Evolutionary conservation across 2,329 filamentous ascomycete genomes (phyloP), one percentile per base, ranked within the genome.

Genomic region (Metarhizium humberi): DNA sequence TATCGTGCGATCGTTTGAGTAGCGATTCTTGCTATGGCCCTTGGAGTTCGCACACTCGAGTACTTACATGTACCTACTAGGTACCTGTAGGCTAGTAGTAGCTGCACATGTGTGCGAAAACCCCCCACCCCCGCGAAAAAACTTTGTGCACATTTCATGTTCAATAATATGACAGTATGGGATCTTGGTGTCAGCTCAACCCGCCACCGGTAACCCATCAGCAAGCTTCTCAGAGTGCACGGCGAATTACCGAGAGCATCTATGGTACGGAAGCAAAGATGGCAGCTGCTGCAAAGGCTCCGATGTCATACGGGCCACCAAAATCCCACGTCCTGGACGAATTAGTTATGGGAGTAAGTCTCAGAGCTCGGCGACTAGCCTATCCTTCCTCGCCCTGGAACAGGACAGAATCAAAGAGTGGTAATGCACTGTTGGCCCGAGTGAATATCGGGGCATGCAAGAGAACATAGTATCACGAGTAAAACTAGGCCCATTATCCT

Each of bases 331-430:
- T 62, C 25, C 56, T 71, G 20, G 80, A 84, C 69, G 76, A 81
- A 55, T 69, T 77, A 30, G 78, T 82, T 51, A 82, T 82, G 74
- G 76, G 75, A 61, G 79, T 80, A 68, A 71, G 78, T 70, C 43
- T 14, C 7, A 45, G 18, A 45, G 7, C 42, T 11, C 3, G n/a
- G 42, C 14, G 25, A 5, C 34, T 2, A 0, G 16, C 25, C 32
- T 7, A 16, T 2, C 14, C 51, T n/a, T 29, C 30, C 38, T 43
- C 11, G 4, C n/a, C 20, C 6, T 18, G 25, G 32, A 20, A 13
- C 29, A 40, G 14, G 30, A 51, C 25, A n/a, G 29, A 29, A 43
- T 4, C 25, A 25, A 16, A 36, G 14, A 16, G 10, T 11, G 4
- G 32, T 14, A 16, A 51, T 32, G n/a, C 30, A 38, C 14, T 32